Evolutionary conservation across 2,329 filamentous ascomycete species (phyloP).

Genomic region (Colletotrichum horii): DNA sequence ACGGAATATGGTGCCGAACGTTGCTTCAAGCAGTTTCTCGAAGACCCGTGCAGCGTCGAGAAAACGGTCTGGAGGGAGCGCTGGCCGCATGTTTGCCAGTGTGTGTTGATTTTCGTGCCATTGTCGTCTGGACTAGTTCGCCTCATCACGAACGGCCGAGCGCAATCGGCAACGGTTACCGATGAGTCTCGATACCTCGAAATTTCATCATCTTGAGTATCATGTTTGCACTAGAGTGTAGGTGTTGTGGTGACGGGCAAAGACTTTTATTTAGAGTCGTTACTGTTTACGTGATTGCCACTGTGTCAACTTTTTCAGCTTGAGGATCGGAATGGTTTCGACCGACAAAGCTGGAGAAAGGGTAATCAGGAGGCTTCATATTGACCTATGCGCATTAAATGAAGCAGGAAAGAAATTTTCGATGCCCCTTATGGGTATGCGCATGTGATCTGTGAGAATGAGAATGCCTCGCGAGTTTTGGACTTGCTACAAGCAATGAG

Average conservation of each 20-base stretch:
- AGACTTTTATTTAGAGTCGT: background rate
- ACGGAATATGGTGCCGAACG: background rate
- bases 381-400: background rate
- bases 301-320: background rate
- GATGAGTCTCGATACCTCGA: background rate
- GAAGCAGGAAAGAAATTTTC: background rate
- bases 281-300: background rate
- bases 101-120: background rate
- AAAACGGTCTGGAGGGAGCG: background rate
- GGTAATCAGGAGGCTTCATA: background rate
- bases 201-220: background rate
- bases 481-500: background rate
- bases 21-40: background rate
- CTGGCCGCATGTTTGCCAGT: background rate
- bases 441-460: background rate
- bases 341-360: background rate
- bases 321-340: background rate
- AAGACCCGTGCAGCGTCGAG: background rate
- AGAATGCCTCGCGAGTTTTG: background rate
- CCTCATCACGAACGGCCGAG: background rate
- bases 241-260: background rate
- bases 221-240: background rate
- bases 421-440: background rate
- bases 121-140: background rate
- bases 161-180: background rate